Evolutionary conservation across 495 filamentous ascomycete species (phyloP), one percentile per base, ranked within the genome.

Genomic region (Tuber umbilicatum): DNA sequence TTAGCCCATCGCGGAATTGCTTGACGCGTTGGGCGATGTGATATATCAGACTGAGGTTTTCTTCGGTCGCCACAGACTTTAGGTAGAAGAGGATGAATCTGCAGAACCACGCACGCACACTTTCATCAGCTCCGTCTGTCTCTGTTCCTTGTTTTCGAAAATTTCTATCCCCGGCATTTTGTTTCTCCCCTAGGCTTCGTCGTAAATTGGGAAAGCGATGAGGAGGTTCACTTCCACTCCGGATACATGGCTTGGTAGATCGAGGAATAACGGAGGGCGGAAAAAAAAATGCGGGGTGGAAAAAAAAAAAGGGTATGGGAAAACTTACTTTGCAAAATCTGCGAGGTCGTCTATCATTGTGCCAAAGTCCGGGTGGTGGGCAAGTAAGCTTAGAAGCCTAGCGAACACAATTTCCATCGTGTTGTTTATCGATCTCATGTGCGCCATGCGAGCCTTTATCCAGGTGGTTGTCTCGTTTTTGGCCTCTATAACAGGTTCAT

Each of bases 11-110:
- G 35, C 89, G 88, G 37, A 92, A 91, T 84, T 94, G 91, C 84
- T 99, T 99, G 70, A 97, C 90, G 14, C 93, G 90, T 84, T 98
- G 93, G 27, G 92, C 94, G 69, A 97, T 89, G 83, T 97, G 93
- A 85, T 90, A 96, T 74, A 99, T 94, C 74, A 97, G 84, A 0
- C 91, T 91, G 12, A 98, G 86, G 79, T 97, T 98, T 31, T 92
- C 89, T 78, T 93, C 90, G 40, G 90, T 96, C 17, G 92, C 94
- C 23, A 97, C 90, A 39, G 90, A 89, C 47, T 86, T 89, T 55
- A 98, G 85, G 82, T 97, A 99, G 84, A 93, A 97, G 38, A 97
- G 84, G 70, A 98, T 88, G 82, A 97, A 99, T 79, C 87, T 81
- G 73, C 79, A 75, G 73, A 81, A 81, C 80, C 80, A 81, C 64